These are phyloP conservation scores for Rutstroemia sp. DNA, from an alignment of 2,329 filamentous ascomycete species.

Conservation along the genomic window DNA sequence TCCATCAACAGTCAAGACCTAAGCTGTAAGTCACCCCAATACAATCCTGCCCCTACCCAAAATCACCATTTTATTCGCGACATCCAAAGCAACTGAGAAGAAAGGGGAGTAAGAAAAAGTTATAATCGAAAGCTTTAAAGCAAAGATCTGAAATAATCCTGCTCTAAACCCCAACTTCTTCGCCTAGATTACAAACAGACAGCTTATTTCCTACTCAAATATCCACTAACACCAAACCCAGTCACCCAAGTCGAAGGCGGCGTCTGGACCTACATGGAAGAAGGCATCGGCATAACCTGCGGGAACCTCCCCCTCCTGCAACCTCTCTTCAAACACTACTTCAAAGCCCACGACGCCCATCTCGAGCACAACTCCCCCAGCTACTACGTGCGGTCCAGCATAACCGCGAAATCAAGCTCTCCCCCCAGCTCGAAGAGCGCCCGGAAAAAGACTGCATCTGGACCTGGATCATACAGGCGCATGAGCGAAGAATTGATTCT, in stretches of 20 bases:
- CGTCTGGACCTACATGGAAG: conserved; percentile 37
- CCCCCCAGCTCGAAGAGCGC: not conserved
- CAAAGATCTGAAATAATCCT: too few species aligned
- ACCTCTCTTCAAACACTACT: conserved; percentile 23
- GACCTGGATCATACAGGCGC: not conserved
- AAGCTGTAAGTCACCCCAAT: not conserved
- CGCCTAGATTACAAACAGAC: too few species aligned
- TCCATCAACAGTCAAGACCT: not conserved
- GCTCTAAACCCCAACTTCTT: too few species aligned
- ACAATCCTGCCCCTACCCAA: not conserved
- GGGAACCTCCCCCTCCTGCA: conserved; percentile 29
- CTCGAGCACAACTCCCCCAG: not conserved
- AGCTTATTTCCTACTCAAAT: not conserved
- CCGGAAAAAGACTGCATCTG: too few species aligned
- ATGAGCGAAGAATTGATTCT: not conserved
- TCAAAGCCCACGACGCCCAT: too few species aligned
- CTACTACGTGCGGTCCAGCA: not conserved
- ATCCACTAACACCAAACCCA: not conserved
- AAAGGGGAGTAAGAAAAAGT: too few species aligned
- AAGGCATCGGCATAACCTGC: conserved; percentile 29
- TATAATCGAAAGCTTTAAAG: too few species aligned
- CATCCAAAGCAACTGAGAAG: too few species aligned
- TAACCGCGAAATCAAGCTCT: not conserved
- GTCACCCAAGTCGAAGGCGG: conserved; percentile 16
- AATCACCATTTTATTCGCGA: too few species aligned